Evolutionary conservation across 495 filamentous ascomycete genomes (phyloP), one percentile per base, ranked within the genome.

Genomic region (Tetracladium setigerum): DNA sequence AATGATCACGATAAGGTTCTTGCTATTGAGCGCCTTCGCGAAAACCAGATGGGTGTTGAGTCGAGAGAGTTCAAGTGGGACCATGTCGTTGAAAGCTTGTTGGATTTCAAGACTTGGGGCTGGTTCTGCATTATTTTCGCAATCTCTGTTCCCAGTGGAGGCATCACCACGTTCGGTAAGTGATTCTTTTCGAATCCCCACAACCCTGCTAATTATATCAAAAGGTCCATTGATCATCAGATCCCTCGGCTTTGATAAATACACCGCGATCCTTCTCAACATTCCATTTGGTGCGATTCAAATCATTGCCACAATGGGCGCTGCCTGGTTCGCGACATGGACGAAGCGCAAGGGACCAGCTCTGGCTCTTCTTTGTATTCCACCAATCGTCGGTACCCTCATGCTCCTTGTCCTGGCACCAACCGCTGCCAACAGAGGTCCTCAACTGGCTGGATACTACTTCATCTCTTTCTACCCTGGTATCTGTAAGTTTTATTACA

Each of bases 61-160:
- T 78, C 67, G 12, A 67, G 74, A 31, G 64, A 72, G 34, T 82
- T 77, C 77, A 74, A 75, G 56, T 81, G 76, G 72, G 72, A 77
- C 15, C 78, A 82, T 54, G 76, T 84, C 0, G 66, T 64, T 38
- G 82, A 86, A 54, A 74, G 76, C 13, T 65, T 75, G 22, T 56
- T 75, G 15, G 82, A 86, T 53, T 44, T 77, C 10, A 86, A 86
- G 65, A 82, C 81, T 1, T 81, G 78, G 71, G 62, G 78, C 22
- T 84, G 81, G 81, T 83, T 84, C 54, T 60, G 73, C 2, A 58
- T 82, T 49, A 75, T 84, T 52, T 71, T 54, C 30, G 50, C 55
- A 7, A 58, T 58, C 44, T 58, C 55, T 27, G 22, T 82, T 35
- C 76, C 78, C 5, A 77, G 72, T 39, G 77, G 78, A 11, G 78